Evolutionary conservation across 2,329 filamentous ascomycete genomes (phyloP).

Genomic region (Rosellinia necatrix): DNA sequence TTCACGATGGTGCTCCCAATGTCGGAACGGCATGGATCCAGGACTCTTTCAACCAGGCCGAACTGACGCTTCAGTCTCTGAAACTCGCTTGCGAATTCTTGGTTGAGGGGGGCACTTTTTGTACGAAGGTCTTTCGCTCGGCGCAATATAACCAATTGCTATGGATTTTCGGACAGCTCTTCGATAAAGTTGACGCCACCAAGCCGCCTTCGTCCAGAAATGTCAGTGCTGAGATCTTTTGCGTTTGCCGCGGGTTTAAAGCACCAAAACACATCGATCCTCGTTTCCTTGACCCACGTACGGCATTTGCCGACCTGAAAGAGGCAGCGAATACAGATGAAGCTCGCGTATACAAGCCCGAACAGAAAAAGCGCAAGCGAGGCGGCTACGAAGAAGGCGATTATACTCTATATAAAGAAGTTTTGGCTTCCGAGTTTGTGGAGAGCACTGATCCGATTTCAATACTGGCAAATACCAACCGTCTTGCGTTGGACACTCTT

Average conservation of each 20-base stretch:
- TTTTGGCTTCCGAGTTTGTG: constrained; percentile 88
- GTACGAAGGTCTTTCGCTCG: constrained; percentile 95
- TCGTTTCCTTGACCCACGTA: constrained; percentile 84
- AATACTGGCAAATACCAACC: constrained; percentile 85
- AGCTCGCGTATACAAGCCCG: constrained; percentile 96
- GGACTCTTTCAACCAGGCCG: constrained; percentile 97
- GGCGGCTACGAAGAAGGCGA: constrained; percentile 98
- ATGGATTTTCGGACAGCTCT: constrained; percentile 98
- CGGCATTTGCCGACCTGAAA: constrained; percentile 90
- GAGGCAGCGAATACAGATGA: constrained; percentile 91
- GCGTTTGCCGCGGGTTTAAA: constrained; percentile 94
- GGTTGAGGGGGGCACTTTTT: constrained; percentile 85
- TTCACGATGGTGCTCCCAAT: constrained; percentile 97
- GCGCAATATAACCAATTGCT: constrained; percentile 94
- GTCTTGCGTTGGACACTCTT: constrained; percentile 80
- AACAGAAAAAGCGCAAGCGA: constrained; percentile 95
- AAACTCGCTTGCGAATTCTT: constrained; percentile 95
- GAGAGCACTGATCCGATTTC: constrained; percentile 92
- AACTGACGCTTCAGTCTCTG: constrained; percentile 86
- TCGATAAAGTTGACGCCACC: constrained; percentile 92
- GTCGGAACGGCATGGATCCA: constrained; percentile 98
- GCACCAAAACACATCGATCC: constrained; percentile 93
- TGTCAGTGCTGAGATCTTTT: constrained; percentile 97
- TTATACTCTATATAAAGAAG: constrained; percentile 88
- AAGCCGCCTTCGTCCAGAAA: constrained; percentile 96